Conservation (phyloP, 352 stramenopile species). For the Globisporangium cylindrosporum region DNA sequence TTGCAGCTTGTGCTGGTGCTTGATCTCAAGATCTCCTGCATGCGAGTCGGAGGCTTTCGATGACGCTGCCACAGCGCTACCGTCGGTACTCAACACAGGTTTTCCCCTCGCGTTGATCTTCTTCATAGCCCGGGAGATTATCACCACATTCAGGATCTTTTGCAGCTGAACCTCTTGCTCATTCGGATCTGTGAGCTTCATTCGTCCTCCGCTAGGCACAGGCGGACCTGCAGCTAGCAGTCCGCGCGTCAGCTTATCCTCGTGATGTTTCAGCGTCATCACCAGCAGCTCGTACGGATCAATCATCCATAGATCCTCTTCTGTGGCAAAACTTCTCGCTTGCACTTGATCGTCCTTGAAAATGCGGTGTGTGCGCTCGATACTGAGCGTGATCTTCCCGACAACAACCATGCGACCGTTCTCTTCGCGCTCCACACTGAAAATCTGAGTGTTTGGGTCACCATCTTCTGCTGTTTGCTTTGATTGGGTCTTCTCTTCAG, state of each 20-base stretch:
- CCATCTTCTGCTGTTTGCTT: background rate
- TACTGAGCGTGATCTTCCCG: constrained; percentile 47
- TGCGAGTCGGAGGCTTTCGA: background rate
- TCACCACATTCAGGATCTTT: constrained; percentile 43
- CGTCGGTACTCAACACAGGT: background rate
- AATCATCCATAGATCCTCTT: constrained; percentile 45
- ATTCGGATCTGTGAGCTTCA: constrained; percentile 26
- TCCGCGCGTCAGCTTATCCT: constrained; percentile 42
- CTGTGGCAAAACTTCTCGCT: constrained; percentile 27
- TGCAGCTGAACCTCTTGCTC: constrained; percentile 53
- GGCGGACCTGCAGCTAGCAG: constrained; percentile 33
- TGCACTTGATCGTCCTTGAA: constrained; percentile 25
- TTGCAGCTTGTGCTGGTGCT: constrained; percentile 7
- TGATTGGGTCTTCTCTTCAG: background rate
- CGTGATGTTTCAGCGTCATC: constrained; percentile 34
- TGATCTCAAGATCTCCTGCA: constrained; percentile 7
- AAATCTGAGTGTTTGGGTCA: constrained; percentile 13
- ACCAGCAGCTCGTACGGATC: constrained; percentile 45
- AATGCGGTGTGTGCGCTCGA: constrained; percentile 28
- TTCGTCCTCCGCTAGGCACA: constrained; percentile 25
- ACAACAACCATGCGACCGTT: constrained; percentile 26
- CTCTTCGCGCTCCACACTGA: constrained; percentile 29
- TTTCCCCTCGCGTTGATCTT: constrained; percentile 25
- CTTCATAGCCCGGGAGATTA: constrained; percentile 42
- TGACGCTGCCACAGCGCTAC: background rate